Conservation (phyloP, 2,329 filamentous ascomycete species). For the Lasiodiplodia theobromae region DNA sequence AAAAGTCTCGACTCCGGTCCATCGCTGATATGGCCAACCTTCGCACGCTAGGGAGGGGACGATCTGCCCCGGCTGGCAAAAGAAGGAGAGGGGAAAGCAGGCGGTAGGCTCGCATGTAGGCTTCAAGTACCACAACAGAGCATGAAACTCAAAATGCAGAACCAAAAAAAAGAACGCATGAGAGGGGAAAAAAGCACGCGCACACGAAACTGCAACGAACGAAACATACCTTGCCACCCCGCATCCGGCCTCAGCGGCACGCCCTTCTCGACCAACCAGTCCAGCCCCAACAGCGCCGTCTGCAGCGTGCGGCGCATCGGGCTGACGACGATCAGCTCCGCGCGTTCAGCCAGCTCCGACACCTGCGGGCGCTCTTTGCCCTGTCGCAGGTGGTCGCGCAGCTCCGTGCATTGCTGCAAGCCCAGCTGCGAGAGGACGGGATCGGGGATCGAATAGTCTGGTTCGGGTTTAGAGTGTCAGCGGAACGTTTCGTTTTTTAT, state of each 20-base stretch:
- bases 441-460: slow-evolving; percentile 51
- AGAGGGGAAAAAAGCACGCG: not conserved
- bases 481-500: not conserved
- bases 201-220: not conserved
- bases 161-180: not conserved
- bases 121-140: not conserved
- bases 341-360: slow-evolving; percentile 48
- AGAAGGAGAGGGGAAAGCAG: not conserved
- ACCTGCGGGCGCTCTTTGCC: slow-evolving; percentile 32
- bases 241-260: slow-evolving; percentile 65
- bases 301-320: slow-evolving; percentile 72
- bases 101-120: not conserved
- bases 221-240: slow-evolving; percentile 66
- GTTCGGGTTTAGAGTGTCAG: not conserved
- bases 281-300: slow-evolving; percentile 65
- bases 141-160: not conserved
- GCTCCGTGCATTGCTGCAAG: slow-evolving; percentile 49
- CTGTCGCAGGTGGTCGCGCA: slow-evolving; percentile 48
- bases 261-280: slow-evolving; percentile 64
- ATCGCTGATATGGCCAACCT: not conserved
- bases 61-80: not conserved
- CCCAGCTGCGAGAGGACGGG: slow-evolving; percentile 52
- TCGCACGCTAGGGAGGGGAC: not conserved
- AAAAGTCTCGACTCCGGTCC: not conserved
- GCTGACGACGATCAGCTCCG: slow-evolving; percentile 66